Percentiles rank a stretch among this genome's conserved stretches.
phyloP scores from a whole-genome alignment of 441 rosid species.

The Omphalea diandra region DNA sequence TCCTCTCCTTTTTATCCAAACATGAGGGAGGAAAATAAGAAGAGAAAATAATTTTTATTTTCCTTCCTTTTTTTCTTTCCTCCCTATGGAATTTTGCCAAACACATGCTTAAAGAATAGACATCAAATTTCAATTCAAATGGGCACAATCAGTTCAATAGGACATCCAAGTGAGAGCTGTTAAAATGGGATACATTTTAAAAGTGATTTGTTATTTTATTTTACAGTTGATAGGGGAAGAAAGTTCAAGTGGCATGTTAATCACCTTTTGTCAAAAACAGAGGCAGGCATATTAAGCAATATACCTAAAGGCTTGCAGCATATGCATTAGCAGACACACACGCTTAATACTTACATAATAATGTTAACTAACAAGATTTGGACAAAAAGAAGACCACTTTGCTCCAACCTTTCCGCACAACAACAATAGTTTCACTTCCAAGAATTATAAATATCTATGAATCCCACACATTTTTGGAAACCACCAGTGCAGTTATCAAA shows the following conservation, averaged over 20 bases:
- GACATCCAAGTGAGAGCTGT: slow-evolving; percentile 3
- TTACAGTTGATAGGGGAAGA: neutral
- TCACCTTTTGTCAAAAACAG: neutral
- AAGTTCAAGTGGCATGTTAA: neutral
- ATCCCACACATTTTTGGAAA: slow-evolving; percentile 4
- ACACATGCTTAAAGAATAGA: neutral
- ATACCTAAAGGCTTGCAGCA: neutral
- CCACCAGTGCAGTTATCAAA: slow-evolving; percentile 4
- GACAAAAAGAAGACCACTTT: neutral
- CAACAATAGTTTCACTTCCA: slow-evolving; percentile 12
- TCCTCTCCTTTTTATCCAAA: too few species aligned
- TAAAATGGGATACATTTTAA: neutral
- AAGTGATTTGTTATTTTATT: neutral
- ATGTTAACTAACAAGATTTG: neutral
- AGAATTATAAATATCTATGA: slow-evolving; percentile 13
- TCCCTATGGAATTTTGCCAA: too few species aligned
- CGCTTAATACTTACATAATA: neutral
- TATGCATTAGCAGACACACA: neutral
- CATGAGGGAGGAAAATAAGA: too few species aligned
- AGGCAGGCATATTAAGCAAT: neutral
- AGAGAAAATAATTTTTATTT: too few species aligned
- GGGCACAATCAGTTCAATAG: too few species aligned
- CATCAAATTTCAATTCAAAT: too few species aligned
- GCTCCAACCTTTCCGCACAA: neutral
- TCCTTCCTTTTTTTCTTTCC: too few species aligned